Conservation (phyloP, 176 grass and related monocot species). For the Triticum aestivum region IWGSC_CS_RefSeq_v2.1 NC_057797.1:68077626-68078125, state of each 20-base stretch:
- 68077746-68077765: conserved; percentile 1
- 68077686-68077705: conserved; percentile 75
- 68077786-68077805: conserved; percentile 13
- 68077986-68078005: neutral
- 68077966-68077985: conserved; percentile 1
- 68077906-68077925: conserved; percentile 94
- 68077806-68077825: neutral
- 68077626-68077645: conserved; percentile 99
- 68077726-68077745: conserved; percentile 45
- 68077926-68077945: neutral
- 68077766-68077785: neutral
- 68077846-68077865: conserved; percentile 78
- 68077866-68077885: conserved; percentile 67
- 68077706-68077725: conserved; percentile 71
- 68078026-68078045: neutral
- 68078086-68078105: too few species aligned
- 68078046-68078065: neutral
- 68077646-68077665: conserved; percentile 76
- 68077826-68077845: conserved; percentile 67
- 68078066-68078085: too few species aligned
- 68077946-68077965: conserved; percentile 17
- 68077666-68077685: conserved; percentile 71
- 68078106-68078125: too few species aligned
- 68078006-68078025: neutral
- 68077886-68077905: conserved; percentile 92